Evolutionary conservation across 1,284 basidiomycete genomes (phyloP).

Genomic region (Malassezia brasiliensis): DNA sequence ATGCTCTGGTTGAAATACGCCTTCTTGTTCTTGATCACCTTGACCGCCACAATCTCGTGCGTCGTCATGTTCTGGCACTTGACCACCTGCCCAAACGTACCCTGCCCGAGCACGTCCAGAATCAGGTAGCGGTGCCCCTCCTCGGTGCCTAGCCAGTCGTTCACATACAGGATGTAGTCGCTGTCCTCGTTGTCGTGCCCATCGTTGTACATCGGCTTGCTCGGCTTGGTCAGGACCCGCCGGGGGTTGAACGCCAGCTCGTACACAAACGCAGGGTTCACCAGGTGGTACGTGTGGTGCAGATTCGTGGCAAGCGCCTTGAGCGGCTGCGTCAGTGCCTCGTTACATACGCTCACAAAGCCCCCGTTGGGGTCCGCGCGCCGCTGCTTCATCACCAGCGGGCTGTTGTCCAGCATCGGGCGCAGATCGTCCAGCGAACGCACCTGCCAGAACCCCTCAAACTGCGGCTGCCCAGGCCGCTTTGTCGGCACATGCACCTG

Average conservation of each 20-base stretch:
- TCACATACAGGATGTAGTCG: slow-evolving; percentile 48
- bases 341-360: slow-evolving; percentile 29
- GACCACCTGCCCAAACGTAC: slow-evolving; percentile 97
- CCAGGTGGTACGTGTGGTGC: slow-evolving; percentile 48
- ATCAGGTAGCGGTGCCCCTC: slow-evolving; percentile 73
- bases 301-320: slow-evolving; percentile 46
- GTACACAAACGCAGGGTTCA: slow-evolving; percentile 47
- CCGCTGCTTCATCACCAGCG: slow-evolving; percentile 24
- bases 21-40: slow-evolving; percentile 99
- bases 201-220: slow-evolving; percentile 45
- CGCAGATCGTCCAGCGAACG: slow-evolving; percentile 36
- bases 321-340: slow-evolving; percentile 23
- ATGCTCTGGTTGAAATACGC: slow-evolving; percentile 99
- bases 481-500: background rate
- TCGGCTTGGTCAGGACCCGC: slow-evolving; percentile 44
- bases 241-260: slow-evolving; percentile 47
- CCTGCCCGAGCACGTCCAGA: slow-evolving; percentile 92
- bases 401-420: slow-evolving; percentile 29
- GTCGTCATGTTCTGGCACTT: slow-evolving; percentile 99
- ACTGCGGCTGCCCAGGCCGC: slow-evolving; percentile 17
- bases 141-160: slow-evolving; percentile 46
- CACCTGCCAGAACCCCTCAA: slow-evolving; percentile 37
- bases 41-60: slow-evolving; percentile 94
- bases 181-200: slow-evolving; percentile 47
- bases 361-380: slow-evolving; percentile 44